Evolutionary conservation across 768 basidiomycete genomes (phyloP).

Genomic region (Trametes villosa): DNA sequence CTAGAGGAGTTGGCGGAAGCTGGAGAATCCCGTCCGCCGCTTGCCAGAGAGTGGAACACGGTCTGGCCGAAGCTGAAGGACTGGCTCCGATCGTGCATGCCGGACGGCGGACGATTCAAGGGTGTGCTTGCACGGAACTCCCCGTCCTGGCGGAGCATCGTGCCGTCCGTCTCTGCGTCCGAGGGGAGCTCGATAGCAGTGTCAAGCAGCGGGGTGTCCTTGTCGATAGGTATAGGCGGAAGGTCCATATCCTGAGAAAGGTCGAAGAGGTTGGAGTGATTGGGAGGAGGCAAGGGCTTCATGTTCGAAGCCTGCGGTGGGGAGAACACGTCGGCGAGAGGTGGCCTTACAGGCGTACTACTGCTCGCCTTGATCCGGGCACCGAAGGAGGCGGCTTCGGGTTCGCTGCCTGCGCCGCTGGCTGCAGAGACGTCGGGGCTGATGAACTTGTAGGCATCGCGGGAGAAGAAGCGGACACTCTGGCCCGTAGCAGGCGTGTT

Average conservation of each 20-base stretch:
- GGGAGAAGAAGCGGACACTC: constrained; percentile 78
- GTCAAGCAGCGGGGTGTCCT: constrained; percentile 37
- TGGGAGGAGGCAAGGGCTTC: constrained; percentile 46
- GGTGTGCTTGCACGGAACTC: constrained; percentile 22
- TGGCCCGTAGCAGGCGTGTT: constrained; percentile 79
- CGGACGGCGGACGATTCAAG: constrained; percentile 16
- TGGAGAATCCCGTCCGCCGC: constrained; percentile 11
- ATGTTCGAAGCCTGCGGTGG: constrained; percentile 35
- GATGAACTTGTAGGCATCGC: constrained; percentile 66
- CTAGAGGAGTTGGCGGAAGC: constrained; percentile 28
- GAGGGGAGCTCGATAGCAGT: constrained; percentile 41
- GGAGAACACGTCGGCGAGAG: constrained; percentile 56
- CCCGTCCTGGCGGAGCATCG: constrained; percentile 4
- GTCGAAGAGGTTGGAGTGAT: constrained; percentile 60
- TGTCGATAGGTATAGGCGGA: constrained; percentile 45
- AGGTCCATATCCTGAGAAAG: constrained; percentile 59
- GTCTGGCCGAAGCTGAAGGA: constrained; percentile 72
- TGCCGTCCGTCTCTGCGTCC: constrained; percentile 32
- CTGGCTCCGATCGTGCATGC: constrained; percentile 57
- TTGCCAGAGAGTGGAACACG: constrained; percentile 57
- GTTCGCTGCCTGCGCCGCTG: constrained; percentile 31
- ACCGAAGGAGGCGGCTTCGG: constrained; percentile 33
- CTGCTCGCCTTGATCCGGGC: constrained; percentile 33
- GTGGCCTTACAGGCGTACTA: constrained; percentile 38
- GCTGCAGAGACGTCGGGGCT: constrained; percentile 65